Base-by-base conservation (phyloP, 371 early-diverging fungal genomes). In the Actinomortierella ambigua region DNA sequence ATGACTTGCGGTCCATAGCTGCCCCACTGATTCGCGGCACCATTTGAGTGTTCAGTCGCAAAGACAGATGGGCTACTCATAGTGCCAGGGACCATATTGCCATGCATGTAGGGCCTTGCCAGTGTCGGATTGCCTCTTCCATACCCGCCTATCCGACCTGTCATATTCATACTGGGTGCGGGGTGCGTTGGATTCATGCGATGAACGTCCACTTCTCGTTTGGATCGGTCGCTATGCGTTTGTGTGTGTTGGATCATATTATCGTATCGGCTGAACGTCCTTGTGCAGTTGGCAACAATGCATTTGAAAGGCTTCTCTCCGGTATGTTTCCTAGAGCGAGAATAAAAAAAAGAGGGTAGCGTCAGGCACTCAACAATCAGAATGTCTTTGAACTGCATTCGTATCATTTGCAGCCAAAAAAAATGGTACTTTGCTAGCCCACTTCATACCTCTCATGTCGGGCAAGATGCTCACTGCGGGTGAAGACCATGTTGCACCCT, bases 161-260 rank as follows among this genome's bases (percentile, higher is more conserved):
- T 11, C 4, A 6, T 34, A 11, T 11, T 11, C 4, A 34, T 34
- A 34, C 34, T 11, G 11, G 4, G 34, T 11, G 34, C 34, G 7
- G 34, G 11, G 11, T 34, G 34, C 34, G 34, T 11, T 34, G 34
- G 7, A 34, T 11, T 11, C 11, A 11, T 34, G 34, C 34, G 34
- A 34, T 34, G 34, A 34, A 34, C 34, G 34, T 34, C 34, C 34
- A 34, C 34, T 11, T 73, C 75, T 15, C 68, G 41, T 48, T 67
- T 73, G 22, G 67, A 50, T 7, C 75, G 67, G 39, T 73, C 75
- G 26, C 80, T 75, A 53, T 85, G 86, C 0, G 84, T 85, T 28
- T 84, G 84, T 8, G 84, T 85, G 57, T 85, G 86, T 53, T 85
- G 86, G 71, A 85, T 85, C 86, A 85, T 85, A 61, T 85, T 85